Conservation (phyloP, 1,139 yeast genomes). For the Yarrowia galli region DNA sequence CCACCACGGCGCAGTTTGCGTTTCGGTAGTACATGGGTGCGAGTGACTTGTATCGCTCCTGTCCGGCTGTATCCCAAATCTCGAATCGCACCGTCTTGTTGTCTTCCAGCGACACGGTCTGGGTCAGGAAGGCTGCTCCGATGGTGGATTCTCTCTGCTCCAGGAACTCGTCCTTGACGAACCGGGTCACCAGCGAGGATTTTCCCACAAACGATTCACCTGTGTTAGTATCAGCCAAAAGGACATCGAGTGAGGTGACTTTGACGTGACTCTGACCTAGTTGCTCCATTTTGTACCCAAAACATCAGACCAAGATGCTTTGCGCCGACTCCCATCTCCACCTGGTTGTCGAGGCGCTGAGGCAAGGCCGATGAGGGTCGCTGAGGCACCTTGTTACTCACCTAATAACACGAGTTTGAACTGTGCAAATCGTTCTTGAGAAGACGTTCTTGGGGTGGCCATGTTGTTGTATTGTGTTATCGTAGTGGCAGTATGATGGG, state of each 20-base stretch:
- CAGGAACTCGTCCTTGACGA: slow-evolving; percentile 93
- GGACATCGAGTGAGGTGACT: background rate
- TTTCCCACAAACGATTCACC: slow-evolving; percentile 99
- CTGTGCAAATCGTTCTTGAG: slow-evolving; percentile 60
- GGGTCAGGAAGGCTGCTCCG: slow-evolving; percentile 97
- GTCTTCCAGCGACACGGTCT: slow-evolving; percentile 73
- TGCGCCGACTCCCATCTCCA: background rate
- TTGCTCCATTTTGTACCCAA: background rate
- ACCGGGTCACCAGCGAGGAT: slow-evolving; percentile 86
- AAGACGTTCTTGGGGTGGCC: slow-evolving; percentile 50
- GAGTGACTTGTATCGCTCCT: slow-evolving; percentile 84
- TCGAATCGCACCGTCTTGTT: slow-evolving; percentile 58
- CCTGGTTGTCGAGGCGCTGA: background rate
- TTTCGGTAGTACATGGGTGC: slow-evolving; percentile 93
- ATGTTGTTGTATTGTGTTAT: slow-evolving; percentile 38
- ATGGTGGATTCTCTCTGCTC: slow-evolving; percentile 94
- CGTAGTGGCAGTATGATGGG: slow-evolving; percentile 11
- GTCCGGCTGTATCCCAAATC: slow-evolving; percentile 87
- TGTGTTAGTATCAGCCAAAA: slow-evolving; percentile 20
- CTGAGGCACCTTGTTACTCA: slow-evolving; percentile 43
- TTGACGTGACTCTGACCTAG: background rate
- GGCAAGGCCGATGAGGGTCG: background rate
- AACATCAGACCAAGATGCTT: background rate
- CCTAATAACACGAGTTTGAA: slow-evolving; percentile 84
- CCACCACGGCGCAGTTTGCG: slow-evolving; percentile 86